A percentile compares a stretch with the other conserved stretches of the same genome.
Evolutionary conservation across 495 filamentous ascomycete genomes (phyloP).

Genomic region (Hyaloscypha finlandica): DNA sequence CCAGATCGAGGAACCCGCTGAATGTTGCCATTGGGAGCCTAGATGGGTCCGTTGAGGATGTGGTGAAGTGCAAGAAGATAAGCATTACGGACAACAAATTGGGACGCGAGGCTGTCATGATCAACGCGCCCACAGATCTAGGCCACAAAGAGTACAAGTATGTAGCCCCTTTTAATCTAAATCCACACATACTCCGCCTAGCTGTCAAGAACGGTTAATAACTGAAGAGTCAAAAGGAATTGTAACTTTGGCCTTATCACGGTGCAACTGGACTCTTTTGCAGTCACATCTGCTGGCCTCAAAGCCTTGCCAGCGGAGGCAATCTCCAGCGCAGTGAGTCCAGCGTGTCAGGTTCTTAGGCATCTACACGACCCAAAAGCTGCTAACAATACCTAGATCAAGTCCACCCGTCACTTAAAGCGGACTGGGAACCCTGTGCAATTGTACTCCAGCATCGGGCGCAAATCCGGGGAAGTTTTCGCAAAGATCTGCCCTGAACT

Average conservation of each 20-base stretch:
- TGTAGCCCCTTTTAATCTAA: neutral
- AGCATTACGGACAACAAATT: neutral
- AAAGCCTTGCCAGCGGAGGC: neutral
- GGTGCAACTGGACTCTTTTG: neutral
- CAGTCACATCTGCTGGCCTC: neutral
- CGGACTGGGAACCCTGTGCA: neutral
- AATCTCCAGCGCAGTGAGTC: neutral
- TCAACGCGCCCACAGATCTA: neutral
- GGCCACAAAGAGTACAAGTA: neutral
- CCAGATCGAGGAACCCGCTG: neutral
- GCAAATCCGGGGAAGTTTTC: neutral
- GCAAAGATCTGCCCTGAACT: neutral
- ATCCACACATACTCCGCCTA: neutral
- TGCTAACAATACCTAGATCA: neutral
- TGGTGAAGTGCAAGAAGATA: neutral
- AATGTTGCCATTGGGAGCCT: neutral
- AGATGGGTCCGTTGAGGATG: neutral
- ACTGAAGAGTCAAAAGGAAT: neutral
- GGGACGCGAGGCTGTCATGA: neutral
- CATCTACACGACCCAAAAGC: neutral
- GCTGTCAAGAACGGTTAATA: neutral
- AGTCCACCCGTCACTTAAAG: neutral
- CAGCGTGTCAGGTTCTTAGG: neutral
- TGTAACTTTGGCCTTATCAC: neutral
- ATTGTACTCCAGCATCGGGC: neutral